Evolutionary conservation across 2,329 filamentous ascomycete species (phyloP), one percentile per base, ranked within the genome.

Genomic region (Immersiporthe knoxdaviesiana): DNA sequence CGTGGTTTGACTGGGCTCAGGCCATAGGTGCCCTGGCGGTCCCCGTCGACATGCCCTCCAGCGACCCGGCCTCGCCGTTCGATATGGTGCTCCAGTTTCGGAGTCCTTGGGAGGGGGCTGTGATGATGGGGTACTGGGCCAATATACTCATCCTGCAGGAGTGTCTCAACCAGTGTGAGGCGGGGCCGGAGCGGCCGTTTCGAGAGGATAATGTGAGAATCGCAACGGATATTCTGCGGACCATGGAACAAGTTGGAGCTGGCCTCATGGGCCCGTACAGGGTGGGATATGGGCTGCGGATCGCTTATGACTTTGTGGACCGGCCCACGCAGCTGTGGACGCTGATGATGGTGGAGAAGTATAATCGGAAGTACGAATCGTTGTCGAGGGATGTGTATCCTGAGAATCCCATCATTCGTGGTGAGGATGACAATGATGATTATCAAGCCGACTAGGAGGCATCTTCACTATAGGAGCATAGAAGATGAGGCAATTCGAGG

Each of bases 121-220:
- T 82, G 65, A 75, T 77, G 58, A 73, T 81, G 71, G 76, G 74
- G 27, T 81, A 79, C 70, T 80, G 80, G 78, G 78, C 80, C 8
- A 79, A 77, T 50, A 74, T 80, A 73, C 73, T 82, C n/a, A 78
- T 83, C 63, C 72, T 83, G 44, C 78, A 83, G 66, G 79, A 80
- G 69, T 75, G 74, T 8, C 61, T 82, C 63, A 75, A 76, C 27
- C 75, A 78, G 65, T 81, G 79, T 67, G 73, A 72, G 18, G 72
- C 74, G 39, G 72, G 73, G n/a, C 67, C 75, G 37, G 54, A 62
- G 11, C 24, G n/a, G 24, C 60, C 37, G 16, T 77, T 76, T 50
- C 73, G 72, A 10, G 72, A 74, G 37, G 72, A 62, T 39, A 78
- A 79, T 67, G 67, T 71, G 32, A 69, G 73, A 52, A 71, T 79